A percentile compares a stretch with the other conserved stretches of the same genome.
Evolutionary conservation across 1,284 basidiomycete species (phyloP).

Genomic region (Chalciporus piperatoides): DNA sequence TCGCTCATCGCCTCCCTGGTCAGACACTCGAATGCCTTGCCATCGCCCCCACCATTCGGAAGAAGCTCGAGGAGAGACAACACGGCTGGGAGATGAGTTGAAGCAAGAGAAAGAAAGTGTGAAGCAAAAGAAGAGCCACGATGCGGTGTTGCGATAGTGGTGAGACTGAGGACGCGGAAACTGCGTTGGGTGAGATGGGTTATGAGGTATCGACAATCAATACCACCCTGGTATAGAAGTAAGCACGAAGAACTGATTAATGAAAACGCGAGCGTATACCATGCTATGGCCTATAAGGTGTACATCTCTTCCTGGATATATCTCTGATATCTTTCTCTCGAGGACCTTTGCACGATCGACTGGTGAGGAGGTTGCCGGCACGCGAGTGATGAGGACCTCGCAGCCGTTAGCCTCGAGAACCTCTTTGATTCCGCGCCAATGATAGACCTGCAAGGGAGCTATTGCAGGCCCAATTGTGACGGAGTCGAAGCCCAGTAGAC

Average conservation of each 20-base stretch:
- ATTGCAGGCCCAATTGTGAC: conserved; percentile 70
- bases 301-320: conserved; percentile 76
- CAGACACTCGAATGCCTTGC: conserved; percentile 85
- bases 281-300: conserved; percentile 92
- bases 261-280: conserved; percentile 42
- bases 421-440: conserved; percentile 95
- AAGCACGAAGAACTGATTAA: conserved; percentile 3
- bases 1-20: conserved; percentile 81
- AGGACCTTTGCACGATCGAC: conserved; percentile 85
- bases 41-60: conserved; percentile 81
- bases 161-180: conserved; percentile 75
- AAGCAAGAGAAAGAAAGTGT: conserved; percentile 82
- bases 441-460: conserved; percentile 79
- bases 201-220: conserved; percentile 88
- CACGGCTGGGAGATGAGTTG: conserved; percentile 61
- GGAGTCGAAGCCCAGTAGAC: conserved; percentile 84
- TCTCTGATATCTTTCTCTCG: conserved; percentile 73
- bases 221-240: conserved; percentile 63
- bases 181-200: conserved; percentile 64
- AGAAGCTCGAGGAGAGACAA: conserved; percentile 71
- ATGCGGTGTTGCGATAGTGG: conserved; percentile 93
- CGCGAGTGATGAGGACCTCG: conserved; percentile 90
- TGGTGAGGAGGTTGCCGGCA: conserved; percentile 86
- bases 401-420: conserved; percentile 83
- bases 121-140: conserved; percentile 92